Conservation (phyloP, 2,329 filamentous ascomycete species). For the Taxawa tesnikishii region DNA sequence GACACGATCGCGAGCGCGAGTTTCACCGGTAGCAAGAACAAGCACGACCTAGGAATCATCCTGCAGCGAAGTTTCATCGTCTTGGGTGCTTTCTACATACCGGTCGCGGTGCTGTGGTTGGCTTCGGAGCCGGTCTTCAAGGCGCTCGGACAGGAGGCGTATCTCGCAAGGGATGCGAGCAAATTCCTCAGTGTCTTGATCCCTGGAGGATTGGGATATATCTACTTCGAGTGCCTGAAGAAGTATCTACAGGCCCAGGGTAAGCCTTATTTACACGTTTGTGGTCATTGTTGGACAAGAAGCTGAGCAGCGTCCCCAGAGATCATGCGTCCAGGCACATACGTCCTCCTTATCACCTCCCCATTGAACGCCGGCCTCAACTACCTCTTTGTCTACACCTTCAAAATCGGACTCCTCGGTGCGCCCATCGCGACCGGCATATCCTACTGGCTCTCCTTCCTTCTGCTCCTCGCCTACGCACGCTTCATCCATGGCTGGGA, state of each 20-base stretch:
- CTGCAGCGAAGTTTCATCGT: slow-evolving; percentile 67
- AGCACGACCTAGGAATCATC: slow-evolving; percentile 64
- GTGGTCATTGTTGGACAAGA: no score
- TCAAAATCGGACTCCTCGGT: slow-evolving; percentile 61
- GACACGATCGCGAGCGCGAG: slow-evolving; percentile 75
- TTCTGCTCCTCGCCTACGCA: slow-evolving; percentile 62
- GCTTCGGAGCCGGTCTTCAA: slow-evolving; percentile 64
- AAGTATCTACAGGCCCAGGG: slow-evolving; percentile 47
- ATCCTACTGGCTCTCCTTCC: slow-evolving; percentile 75
- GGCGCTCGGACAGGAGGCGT: slow-evolving; percentile 63
- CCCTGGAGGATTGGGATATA: slow-evolving; percentile 72
- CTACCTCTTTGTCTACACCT: slow-evolving; percentile 59
- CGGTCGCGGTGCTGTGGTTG: slow-evolving; percentile 62
- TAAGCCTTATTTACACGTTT: no score
- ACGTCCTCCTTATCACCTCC: slow-evolving; percentile 48
- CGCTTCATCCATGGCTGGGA: slow-evolving; percentile 57
- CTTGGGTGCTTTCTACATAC: slow-evolving; percentile 57
- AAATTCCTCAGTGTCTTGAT: slow-evolving; percentile 62
- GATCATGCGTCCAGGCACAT: slow-evolving; percentile 53
- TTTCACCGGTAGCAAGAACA: slow-evolving; percentile 71
- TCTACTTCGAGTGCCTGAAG: slow-evolving; percentile 73
- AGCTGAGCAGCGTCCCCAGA: slow-evolving; percentile 22
- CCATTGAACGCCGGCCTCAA: slow-evolving; percentile 47
- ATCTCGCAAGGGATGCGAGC: slow-evolving; percentile 61
- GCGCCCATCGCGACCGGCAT: slow-evolving; percentile 74